phyloP scores from a whole-genome alignment of 2,329 filamentous ascomycete genomes.

The Colletotrichum sp. region DNA sequence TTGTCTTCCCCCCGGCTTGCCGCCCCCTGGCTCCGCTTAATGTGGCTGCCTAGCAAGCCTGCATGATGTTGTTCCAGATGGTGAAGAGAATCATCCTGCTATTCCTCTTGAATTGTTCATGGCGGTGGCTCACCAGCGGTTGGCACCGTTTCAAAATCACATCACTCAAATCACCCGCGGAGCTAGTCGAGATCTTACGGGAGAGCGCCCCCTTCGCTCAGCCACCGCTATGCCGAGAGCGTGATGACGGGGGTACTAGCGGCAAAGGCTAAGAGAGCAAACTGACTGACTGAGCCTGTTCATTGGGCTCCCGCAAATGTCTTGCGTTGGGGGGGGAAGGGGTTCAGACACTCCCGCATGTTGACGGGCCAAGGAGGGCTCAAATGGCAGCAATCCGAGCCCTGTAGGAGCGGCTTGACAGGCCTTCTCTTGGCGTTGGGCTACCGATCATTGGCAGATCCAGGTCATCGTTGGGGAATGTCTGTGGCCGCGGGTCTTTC shows the following conservation, averaged over 20 bases:
- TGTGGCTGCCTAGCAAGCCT: background rate
- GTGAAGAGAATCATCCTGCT: background rate
- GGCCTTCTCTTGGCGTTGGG: background rate
- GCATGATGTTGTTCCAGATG: background rate
- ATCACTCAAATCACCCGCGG: background rate
- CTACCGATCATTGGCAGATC: background rate
- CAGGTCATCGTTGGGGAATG: background rate
- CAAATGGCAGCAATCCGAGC: background rate
- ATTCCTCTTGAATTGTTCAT: background rate
- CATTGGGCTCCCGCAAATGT: background rate
- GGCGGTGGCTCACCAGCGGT: background rate
- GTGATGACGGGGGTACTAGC: background rate
- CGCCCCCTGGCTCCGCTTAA: background rate
- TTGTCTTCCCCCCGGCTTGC: background rate
- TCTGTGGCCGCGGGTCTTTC: background rate
- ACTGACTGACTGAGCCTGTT: background rate
- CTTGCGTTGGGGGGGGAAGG: background rate
- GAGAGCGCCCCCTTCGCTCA: background rate
- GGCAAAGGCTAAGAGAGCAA: background rate
- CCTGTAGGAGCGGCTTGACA: background rate
- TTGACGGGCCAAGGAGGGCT: background rate
- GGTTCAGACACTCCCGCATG: background rate
- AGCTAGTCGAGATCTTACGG: background rate
- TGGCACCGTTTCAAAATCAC: background rate
- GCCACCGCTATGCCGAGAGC: constrained; percentile 7